Evolutionary conservation across 1,139 yeast species (phyloP).

Genomic region (Sugiyamaella pinicola): DNA sequence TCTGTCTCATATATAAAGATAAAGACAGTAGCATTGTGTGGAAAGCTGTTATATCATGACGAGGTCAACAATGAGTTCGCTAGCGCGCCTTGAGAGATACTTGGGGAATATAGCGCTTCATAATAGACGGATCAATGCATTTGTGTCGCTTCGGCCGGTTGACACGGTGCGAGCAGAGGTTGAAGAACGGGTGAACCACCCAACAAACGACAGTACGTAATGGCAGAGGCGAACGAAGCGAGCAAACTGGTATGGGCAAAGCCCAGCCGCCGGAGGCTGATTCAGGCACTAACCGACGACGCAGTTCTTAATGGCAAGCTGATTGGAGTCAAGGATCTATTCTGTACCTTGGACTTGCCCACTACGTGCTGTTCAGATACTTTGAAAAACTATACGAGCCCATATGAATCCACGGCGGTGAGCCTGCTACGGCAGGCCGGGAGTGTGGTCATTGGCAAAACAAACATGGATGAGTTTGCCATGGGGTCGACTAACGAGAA

Average conservation of each 20-base stretch:
- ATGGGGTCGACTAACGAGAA: conserved; percentile 74
- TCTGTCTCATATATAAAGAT: too few species aligned
- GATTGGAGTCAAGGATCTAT: conserved; percentile 74
- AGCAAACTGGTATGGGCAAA: too few species aligned
- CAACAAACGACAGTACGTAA: not conserved
- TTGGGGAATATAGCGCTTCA: conserved; percentile 35
- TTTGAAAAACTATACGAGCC: conserved; percentile 57
- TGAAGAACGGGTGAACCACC: conserved; percentile 9
- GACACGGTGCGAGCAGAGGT: conserved; percentile 25
- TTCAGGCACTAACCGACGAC: too few species aligned
- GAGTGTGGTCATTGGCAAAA: conserved; percentile 66
- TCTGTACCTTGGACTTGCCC: conserved; percentile 60
- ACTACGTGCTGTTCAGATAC: conserved; percentile 80
- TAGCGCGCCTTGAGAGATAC: conserved; percentile 31
- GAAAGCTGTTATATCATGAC: conserved; percentile 3
- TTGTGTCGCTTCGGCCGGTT: conserved; percentile 35
- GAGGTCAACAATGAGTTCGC: conserved; percentile 1
- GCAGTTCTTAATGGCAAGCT: conserved; percentile 36
- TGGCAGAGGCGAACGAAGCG: too few species aligned
- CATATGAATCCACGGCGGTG: conserved; percentile 79
- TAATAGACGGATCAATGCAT: conserved; percentile 42
- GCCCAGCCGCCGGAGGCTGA: too few species aligned
- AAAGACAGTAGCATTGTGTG: too few species aligned
- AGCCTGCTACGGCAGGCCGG: conserved; percentile 56
- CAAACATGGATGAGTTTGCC: conserved; percentile 97